Evolutionary conservation across 148 eudicot species (phyloP).

Genomic region (Chenopodium suecicum): DNA sequence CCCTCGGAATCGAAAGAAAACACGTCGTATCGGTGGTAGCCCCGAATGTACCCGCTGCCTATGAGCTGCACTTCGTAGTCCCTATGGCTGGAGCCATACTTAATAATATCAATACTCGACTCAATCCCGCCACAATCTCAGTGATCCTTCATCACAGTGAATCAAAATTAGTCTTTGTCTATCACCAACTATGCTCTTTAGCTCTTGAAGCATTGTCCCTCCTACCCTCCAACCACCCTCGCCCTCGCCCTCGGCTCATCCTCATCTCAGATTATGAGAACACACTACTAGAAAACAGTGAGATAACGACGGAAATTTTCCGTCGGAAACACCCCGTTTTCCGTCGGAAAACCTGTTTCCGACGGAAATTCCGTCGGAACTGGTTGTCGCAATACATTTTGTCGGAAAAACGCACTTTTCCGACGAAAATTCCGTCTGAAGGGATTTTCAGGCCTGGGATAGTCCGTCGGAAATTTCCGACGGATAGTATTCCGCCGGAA

Average conservation of each 20-base stretch:
- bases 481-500: no score
- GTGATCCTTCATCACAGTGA: conserved; percentile 25
- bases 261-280: not conserved
- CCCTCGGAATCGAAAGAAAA: conserved; percentile 11
- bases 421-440: no score
- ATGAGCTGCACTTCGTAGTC: conserved; percentile 40
- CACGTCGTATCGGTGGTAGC: conserved; percentile 34
- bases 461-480: no score
- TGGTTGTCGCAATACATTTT: no score
- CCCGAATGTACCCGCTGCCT: conserved; percentile 35
- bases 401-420: no score
- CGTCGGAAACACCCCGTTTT: no score
- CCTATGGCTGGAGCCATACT: conserved; percentile 40
- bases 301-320: no score
- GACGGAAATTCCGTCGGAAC: no score
- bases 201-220: conserved; percentile 20
- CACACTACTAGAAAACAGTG: no score
- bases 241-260: conserved; percentile 22
- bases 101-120: conserved; percentile 35
- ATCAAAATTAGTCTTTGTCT: conserved; percentile 25
- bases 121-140: conserved; percentile 18
- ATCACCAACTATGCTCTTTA: not conserved
- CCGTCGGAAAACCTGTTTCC: no score
- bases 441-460: no score
- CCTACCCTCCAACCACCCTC: conserved; percentile 4